phyloP scores from a whole-genome alignment of 305 asterid species.

The Rubia peregrina region DNA sequence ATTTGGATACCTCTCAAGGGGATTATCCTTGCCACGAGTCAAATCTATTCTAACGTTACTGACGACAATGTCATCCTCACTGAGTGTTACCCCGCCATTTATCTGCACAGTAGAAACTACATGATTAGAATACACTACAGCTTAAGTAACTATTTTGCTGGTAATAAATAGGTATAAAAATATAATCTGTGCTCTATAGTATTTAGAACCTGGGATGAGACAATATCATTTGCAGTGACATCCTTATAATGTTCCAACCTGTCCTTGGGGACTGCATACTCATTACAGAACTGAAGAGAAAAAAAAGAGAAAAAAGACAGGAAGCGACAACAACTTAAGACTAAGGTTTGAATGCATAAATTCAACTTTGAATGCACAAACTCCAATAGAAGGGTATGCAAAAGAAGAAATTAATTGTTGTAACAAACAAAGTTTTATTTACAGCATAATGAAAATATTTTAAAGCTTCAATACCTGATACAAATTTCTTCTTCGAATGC shows the following conservation, averaged over 20 bases:
- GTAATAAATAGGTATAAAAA: constrained; percentile 14
- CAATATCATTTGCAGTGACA: constrained; percentile 75
- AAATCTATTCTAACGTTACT: constrained; percentile 79
- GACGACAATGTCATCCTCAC: constrained; percentile 79
- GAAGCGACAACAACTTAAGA: background rate
- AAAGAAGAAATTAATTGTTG: background rate
- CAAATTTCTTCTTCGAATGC: constrained; percentile 73
- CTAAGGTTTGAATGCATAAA: constrained; percentile 5
- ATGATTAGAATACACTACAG: constrained; percentile 5
- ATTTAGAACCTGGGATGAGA: constrained; percentile 72
- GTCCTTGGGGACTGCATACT: constrained; percentile 82
- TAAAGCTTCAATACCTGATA: constrained; percentile 52
- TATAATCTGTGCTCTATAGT: constrained; percentile 3
- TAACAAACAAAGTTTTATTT: background rate
- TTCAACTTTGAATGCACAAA: background rate
- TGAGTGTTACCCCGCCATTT: constrained; percentile 43
- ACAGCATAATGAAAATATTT: constrained; percentile 3
- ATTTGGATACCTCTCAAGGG: constrained; percentile 66
- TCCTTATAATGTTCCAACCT: constrained; percentile 64
- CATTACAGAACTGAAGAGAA: constrained; percentile 64
- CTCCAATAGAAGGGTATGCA: background rate
- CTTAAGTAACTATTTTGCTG: background rate
- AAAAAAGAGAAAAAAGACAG: constrained; percentile 10
- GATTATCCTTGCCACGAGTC: constrained; percentile 74
- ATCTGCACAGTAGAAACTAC: constrained; percentile 29